A percentile compares a stretch with the other conserved stretches of the same genome.
Conservation (phyloP, 345 rosid genomes). For the Mercurialis annua region DNA sequence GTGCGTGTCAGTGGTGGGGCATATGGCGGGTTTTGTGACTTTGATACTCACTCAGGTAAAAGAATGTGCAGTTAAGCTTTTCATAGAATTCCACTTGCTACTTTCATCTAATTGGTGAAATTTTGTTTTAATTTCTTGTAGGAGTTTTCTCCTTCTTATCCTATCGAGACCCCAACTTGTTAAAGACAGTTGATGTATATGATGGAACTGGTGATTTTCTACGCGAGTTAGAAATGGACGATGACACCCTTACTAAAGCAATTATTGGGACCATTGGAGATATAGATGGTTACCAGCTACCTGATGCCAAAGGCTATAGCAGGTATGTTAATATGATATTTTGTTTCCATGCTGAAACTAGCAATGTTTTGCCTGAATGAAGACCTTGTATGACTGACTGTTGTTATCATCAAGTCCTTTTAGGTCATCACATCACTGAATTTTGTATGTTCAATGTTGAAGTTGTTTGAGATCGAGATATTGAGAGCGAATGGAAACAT, state of each 20-base stretch:
- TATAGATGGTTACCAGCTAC: conserved; percentile 89
- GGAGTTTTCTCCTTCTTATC: conserved; percentile 87
- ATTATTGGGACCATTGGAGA: conserved; percentile 96
- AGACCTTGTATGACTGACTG: background rate
- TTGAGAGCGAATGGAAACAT: background rate
- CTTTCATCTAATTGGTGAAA: conserved; percentile 15
- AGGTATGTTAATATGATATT: conserved; percentile 46
- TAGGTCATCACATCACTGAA: background rate
- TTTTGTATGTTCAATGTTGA: background rate
- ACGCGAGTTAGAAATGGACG: conserved; percentile 73
- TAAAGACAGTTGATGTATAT: conserved; percentile 82
- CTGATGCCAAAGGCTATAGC: conserved; percentile 98
- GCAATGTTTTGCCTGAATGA: background rate
- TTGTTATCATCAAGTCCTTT: background rate
- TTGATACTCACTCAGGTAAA: conserved; percentile 90
- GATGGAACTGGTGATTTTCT: conserved; percentile 86
- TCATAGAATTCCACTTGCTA: conserved; percentile 1
- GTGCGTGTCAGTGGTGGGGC: conserved; percentile 98
- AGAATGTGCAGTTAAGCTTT: background rate
- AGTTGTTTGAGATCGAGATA: background rate
- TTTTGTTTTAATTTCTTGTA: conserved; percentile 17
- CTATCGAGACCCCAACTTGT: conserved; percentile 88
- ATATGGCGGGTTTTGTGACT: conserved; percentile 94
- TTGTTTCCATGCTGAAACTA: background rate
- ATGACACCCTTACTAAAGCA: conserved; percentile 82